Conservation (phyloP, 2,329 filamentous ascomycete species). For the Thelonectria blattea region DNA sequence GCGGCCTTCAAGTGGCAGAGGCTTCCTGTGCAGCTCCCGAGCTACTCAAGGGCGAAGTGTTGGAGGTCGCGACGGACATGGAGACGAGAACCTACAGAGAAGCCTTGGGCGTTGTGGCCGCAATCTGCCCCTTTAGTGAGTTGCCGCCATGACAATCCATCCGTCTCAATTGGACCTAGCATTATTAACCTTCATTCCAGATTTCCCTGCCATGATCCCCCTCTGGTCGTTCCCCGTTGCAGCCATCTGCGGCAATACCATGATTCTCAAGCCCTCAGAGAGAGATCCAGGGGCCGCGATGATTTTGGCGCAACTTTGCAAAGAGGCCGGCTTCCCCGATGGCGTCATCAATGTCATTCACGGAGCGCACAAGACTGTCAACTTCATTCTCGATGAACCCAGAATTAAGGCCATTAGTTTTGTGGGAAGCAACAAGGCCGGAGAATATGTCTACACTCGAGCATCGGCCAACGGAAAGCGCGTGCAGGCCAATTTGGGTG, state of each 20-base stretch:
- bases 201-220: slow-evolving; percentile 86
- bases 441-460: slow-evolving; percentile 71
- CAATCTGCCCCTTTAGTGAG: slow-evolving; percentile 79
- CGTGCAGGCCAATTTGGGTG: slow-evolving; percentile 72
- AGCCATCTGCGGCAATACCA: slow-evolving; percentile 78
- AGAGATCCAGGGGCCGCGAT: slow-evolving; percentile 78
- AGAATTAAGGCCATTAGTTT: slow-evolving; percentile 73
- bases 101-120: slow-evolving; percentile 76
- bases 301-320: slow-evolving; percentile 76
- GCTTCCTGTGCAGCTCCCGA: slow-evolving; percentile 76
- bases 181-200: slow-evolving; percentile 43
- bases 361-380: slow-evolving; percentile 67
- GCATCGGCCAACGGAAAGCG: slow-evolving; percentile 75
- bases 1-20: slow-evolving; percentile 78
- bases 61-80: slow-evolving; percentile 85
- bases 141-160: background rate
- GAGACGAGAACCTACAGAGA: slow-evolving; percentile 79
- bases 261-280: slow-evolving; percentile 81
- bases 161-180: background rate
- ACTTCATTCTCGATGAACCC: slow-evolving; percentile 73
- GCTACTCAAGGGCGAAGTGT: slow-evolving; percentile 74
- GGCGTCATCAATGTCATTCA: slow-evolving; percentile 75
- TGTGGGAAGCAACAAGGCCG: slow-evolving; percentile 71
- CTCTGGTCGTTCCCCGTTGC: slow-evolving; percentile 82
- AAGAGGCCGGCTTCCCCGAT: slow-evolving; percentile 76